Conservation (phyloP, 768 basidiomycete species). For the Mycena pura region DNA sequence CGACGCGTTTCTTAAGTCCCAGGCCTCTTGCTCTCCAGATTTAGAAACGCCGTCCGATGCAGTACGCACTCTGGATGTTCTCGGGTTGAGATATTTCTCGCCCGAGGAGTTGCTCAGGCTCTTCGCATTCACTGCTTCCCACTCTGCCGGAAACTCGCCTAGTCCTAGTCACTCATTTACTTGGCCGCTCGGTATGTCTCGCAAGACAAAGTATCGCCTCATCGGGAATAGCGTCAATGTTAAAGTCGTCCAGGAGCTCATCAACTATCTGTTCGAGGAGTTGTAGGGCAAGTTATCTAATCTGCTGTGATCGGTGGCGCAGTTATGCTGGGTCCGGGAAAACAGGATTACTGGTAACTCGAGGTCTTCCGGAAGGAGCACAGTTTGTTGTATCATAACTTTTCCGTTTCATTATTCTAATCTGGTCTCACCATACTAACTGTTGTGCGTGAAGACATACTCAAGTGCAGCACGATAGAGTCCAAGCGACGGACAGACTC, state of each 20-base stretch:
- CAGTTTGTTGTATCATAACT: too few relatives aligned
- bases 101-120: conserved; percentile 67
- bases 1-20: conserved; percentile 71
- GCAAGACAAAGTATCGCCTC: conserved; percentile 74
- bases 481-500: too few relatives aligned
- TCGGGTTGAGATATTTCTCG: conserved; percentile 78
- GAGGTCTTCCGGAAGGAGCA: too few relatives aligned
- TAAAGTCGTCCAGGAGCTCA: conserved; percentile 65
- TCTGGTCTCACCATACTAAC: too few relatives aligned
- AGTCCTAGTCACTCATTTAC: conserved; percentile 43
- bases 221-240: conserved; percentile 89
- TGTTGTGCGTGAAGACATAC: too few relatives aligned
- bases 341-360: too few relatives aligned
- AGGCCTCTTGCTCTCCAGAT: conserved; percentile 70
- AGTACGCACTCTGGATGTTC: conserved; percentile 83
- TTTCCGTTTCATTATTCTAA: too few relatives aligned
- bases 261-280: conserved; percentile 61
- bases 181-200: conserved; percentile 71
- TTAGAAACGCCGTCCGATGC: conserved; percentile 56
- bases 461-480: too few relatives aligned
- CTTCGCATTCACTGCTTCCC: conserved; percentile 9
- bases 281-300: too few relatives aligned
- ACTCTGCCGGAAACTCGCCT: background rate
- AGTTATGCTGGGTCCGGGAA: too few relatives aligned
- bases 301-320: too few relatives aligned